Conservation (phyloP, 192 early-diverging fungal genomes). For the Phlyctochytrium planicorne region DNA sequence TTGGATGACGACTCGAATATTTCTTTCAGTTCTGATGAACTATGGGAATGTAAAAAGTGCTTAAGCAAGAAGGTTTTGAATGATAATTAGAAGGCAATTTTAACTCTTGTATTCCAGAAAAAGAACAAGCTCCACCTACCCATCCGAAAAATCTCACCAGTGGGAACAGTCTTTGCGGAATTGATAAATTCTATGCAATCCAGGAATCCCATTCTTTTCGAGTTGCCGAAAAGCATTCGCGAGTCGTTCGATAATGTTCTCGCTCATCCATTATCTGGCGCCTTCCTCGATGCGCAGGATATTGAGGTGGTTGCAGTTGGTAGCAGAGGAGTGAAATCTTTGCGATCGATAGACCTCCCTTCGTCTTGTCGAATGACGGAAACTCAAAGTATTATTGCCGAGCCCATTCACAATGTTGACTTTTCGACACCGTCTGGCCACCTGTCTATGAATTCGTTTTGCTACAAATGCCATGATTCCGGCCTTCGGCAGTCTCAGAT, state of each 20-base stretch:
- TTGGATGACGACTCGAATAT: constrained; percentile 44
- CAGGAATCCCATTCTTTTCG: constrained; percentile 42
- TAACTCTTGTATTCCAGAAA: not conserved
- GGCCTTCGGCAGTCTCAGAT: constrained; percentile 10
- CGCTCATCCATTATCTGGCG: constrained; percentile 47
- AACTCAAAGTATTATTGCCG: not conserved
- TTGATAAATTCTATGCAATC: constrained; percentile 33
- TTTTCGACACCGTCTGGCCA: constrained; percentile 3
- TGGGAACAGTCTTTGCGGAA: constrained; percentile 16
- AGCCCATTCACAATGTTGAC: no score
- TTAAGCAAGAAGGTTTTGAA: constrained; percentile 5
- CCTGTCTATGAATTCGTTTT: not conserved
- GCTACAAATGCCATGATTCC: constrained; percentile 28
- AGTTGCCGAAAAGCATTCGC: constrained; percentile 39
- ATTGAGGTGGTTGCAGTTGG: constrained; percentile 24
- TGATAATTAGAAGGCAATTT: not conserved
- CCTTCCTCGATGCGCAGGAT: constrained; percentile 46
- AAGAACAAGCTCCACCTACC: constrained; percentile 12
- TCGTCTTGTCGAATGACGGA: not conserved
- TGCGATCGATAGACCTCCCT: not conserved
- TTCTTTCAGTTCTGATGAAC: constrained; percentile 24
- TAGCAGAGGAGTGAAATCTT: not conserved
- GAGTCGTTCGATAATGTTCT: constrained; percentile 29
- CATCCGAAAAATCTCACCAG: not conserved
- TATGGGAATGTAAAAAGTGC: constrained; percentile 50